Evolutionary conservation across 495 filamentous ascomycete species (phyloP), one percentile per base, ranked within the genome.

Genomic region (Annulohypoxylon maeteangense): DNA sequence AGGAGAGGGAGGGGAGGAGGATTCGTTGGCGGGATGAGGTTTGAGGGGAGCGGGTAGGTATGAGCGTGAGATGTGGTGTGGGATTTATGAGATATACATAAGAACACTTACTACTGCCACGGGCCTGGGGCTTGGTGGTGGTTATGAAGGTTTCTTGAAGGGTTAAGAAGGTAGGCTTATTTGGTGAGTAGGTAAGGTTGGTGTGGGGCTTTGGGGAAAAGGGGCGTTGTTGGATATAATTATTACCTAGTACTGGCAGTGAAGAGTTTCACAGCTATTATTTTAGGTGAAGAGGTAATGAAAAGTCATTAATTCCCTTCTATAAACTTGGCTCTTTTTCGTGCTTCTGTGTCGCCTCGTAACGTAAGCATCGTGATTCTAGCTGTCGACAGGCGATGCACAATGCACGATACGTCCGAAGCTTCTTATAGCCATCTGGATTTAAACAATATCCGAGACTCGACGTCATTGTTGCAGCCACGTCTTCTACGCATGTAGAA

Each of bases 21-120:
- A 51, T 72, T 27, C 64, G 54, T 23, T 72, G 59, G 59, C 31
- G 44, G 4, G 70, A 72, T 23, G 54, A 72, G 25, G 54, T n/a
- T n/a, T n/a, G n/a, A n/a, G n/a, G n/a, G n/a, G n/a, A n/a, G n/a
- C n/a, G n/a, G n/a, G 47, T 2, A 14, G 4, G 29, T 44, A 65
- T n/a, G 20, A 45, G 64, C 36, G 57, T n/a, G n/a, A n/a, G 23
- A 47, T 63, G 12, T n/a, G 10, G 27, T 12, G n/a, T 31, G 7
- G 18, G 18, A 12, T 10, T 1, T 16, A 7, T 5, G 31, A 11
- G 18, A 29, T 10, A 22, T 29, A 16, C 1, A 27, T n/a, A n/a
- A n/a, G n/a, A n/a, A n/a, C n/a, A n/a, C n/a, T 27, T 44, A 3
- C 6, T 7, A 0, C 20, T 31, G 42, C 7, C 3, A 34, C 50